Percentiles rank a stretch among this genome's conserved stretches.
Conservation (phyloP, 192 early-diverging fungal genomes). For the Rhizoclosmatium globosum region DNA sequence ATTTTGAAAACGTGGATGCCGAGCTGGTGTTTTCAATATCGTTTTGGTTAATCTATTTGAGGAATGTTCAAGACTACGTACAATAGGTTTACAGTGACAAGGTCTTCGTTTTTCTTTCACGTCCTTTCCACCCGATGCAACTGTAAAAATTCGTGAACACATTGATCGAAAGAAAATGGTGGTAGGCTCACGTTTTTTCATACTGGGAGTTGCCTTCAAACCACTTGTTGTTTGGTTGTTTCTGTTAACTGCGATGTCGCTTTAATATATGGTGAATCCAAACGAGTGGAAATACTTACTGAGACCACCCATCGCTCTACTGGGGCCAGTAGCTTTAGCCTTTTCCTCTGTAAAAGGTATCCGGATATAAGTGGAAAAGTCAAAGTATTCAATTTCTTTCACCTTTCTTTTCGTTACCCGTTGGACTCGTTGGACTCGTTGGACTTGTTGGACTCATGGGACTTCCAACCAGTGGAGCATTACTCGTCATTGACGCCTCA, state of each 20-base stretch:
- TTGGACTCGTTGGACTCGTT: too few relatives aligned
- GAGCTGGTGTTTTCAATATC: background rate
- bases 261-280: background rate
- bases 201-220: background rate
- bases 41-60: too few relatives aligned
- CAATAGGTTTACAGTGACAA: background rate
- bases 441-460: too few relatives aligned
- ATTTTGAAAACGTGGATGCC: constrained; percentile 15
- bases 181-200: background rate
- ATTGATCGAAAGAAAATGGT: background rate
- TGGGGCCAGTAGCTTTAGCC: too few relatives aligned
- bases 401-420: too few relatives aligned
- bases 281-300: background rate
- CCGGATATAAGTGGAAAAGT: too few relatives aligned
- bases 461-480: too few relatives aligned
- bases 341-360: too few relatives aligned
- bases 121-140: background rate
- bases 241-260: background rate
- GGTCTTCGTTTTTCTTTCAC: background rate
- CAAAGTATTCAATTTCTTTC: too few relatives aligned
- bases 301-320: background rate
- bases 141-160: background rate
- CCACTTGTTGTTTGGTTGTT: background rate
- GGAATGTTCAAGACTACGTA: background rate
- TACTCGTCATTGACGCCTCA: too few relatives aligned